Percentiles rank a stretch among this genome's conserved stretches.
phyloP scores from a whole-genome alignment of 73 alveolate genomes.

The Uronychia setigera region DNA sequence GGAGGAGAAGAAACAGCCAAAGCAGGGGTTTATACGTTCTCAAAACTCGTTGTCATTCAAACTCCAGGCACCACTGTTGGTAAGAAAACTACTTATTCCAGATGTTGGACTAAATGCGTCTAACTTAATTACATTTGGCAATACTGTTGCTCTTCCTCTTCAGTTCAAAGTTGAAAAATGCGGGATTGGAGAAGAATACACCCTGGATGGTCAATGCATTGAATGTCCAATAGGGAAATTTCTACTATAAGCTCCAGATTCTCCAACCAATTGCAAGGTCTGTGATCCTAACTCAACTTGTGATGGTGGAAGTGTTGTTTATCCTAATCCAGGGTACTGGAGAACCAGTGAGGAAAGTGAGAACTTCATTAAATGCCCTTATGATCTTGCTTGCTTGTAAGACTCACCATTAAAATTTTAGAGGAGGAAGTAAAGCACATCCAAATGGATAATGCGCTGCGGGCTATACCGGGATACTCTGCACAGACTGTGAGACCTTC shows the following conservation, averaged over 20 bases:
- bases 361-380: slow-evolving; percentile 45
- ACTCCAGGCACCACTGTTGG: too few relatives aligned
- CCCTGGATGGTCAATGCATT: slow-evolving; percentile 9
- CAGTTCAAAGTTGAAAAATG: slow-evolving; percentile 1
- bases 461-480: slow-evolving; percentile 46
- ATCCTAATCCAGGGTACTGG: slow-evolving; percentile 57
- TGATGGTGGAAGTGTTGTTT: slow-evolving; percentile 29
- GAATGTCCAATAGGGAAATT: slow-evolving; percentile 7
- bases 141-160: too few relatives aligned
- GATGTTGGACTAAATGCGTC: too few relatives aligned
- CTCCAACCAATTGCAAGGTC: too few relatives aligned
- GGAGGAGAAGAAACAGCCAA: too few relatives aligned
- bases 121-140: too few relatives aligned
- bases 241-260: slow-evolving; percentile 10
- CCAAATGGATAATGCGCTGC: slow-evolving; percentile 19
- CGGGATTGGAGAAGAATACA: slow-evolving; percentile 20
- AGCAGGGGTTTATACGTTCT: too few relatives aligned
- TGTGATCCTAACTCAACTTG: slow-evolving; percentile 13
- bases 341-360: slow-evolving; percentile 38
- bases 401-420: not conserved
- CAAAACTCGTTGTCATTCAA: too few relatives aligned
- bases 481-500: slow-evolving; percentile 11
- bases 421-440: not conserved
- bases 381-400: slow-evolving; percentile 54
- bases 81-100: too few relatives aligned